Percentiles rank a stretch among this genome's conserved stretches.
Evolutionary conservation across 1,284 basidiomycete species (phyloP).

Genomic region (Phlebopus sp.): DNA sequence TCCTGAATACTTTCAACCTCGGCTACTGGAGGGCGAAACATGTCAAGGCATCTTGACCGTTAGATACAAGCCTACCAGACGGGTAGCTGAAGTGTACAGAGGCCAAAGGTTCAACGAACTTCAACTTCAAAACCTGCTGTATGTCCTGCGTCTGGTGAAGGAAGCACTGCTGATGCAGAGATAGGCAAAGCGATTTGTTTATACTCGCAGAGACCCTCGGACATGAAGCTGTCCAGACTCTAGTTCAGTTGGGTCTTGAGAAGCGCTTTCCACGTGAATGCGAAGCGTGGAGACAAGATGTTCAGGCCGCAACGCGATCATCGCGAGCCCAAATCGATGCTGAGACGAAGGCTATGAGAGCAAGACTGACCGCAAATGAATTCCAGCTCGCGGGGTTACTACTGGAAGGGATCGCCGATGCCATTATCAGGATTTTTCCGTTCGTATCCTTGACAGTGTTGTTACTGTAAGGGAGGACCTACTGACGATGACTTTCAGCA

Average conservation of each 20-base stretch:
- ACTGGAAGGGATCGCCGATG: neutral
- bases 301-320: neutral
- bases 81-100: neutral
- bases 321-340: neutral
- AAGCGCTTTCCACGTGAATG: constrained; percentile 20
- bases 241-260: constrained; percentile 27
- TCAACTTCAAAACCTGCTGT: constrained; percentile 10
- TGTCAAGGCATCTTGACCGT: constrained; percentile 18
- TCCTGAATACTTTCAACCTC: constrained; percentile 13
- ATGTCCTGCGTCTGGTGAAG: neutral
- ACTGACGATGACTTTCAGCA: neutral
- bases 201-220: constrained; percentile 21
- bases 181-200: constrained; percentile 22
- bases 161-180: constrained; percentile 2
- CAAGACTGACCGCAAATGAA: neutral
- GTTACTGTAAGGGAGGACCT: neutral
- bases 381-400: neutral
- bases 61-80: neutral
- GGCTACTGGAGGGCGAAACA: constrained; percentile 27
- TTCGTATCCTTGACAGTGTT: neutral
- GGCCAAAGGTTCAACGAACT: neutral
- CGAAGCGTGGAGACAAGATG: constrained; percentile 16
- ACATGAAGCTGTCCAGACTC: constrained; percentile 22
- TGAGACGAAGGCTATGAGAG: neutral
- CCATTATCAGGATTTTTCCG: constrained; percentile 1